phyloP scores from a whole-genome alignment of 2,329 filamentous ascomycete genomes.

The Blastomyces emzantsi region DNA sequence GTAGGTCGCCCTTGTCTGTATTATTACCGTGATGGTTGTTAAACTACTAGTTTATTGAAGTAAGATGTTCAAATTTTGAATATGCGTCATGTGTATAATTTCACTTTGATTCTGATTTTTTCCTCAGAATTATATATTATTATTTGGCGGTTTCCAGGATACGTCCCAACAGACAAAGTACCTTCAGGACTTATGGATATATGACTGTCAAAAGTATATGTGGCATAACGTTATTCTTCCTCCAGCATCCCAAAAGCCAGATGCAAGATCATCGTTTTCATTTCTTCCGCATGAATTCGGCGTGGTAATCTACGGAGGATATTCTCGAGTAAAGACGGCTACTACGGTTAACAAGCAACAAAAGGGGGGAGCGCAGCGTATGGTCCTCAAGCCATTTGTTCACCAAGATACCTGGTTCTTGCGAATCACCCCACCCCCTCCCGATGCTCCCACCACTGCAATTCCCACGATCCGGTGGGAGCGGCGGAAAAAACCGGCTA shows the following conservation, averaged over 20 bases:
- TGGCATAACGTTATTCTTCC: slow-evolving; percentile 74
- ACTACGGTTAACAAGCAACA: slow-evolving; percentile 48
- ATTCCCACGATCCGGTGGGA: slow-evolving; percentile 81
- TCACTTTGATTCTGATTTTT: not conserved
- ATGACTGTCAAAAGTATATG: slow-evolving; percentile 76
- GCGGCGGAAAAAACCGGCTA: slow-evolving; percentile 81
- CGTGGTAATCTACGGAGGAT: slow-evolving; percentile 85
- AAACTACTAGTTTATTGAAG: not conserved
- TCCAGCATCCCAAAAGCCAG: slow-evolving; percentile 74
- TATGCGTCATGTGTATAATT: not conserved
- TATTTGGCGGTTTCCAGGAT: slow-evolving; percentile 96
- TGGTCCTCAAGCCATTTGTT: slow-evolving; percentile 73
- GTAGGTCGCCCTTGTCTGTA: slow-evolving; percentile 17
- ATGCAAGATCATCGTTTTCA: slow-evolving; percentile 84
- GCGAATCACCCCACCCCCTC: slow-evolving; percentile 61
- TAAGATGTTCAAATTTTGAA: not conserved
- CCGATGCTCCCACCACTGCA: slow-evolving; percentile 56
- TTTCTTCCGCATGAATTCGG: slow-evolving; percentile 84
- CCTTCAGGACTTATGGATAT: slow-evolving; percentile 87
- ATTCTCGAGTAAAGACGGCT: slow-evolving; percentile 77
- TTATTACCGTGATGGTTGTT: not conserved
- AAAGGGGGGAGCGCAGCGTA: slow-evolving; percentile 53
- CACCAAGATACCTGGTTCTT: slow-evolving; percentile 96
- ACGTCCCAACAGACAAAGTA: slow-evolving; percentile 94
- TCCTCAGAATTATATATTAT: slow-evolving; percentile 68